These are phyloP conservation scores for Pseudotsuga menziesii DNA, from an alignment of 75 land plant genomes.

Conservation along the genomic window DNA sequence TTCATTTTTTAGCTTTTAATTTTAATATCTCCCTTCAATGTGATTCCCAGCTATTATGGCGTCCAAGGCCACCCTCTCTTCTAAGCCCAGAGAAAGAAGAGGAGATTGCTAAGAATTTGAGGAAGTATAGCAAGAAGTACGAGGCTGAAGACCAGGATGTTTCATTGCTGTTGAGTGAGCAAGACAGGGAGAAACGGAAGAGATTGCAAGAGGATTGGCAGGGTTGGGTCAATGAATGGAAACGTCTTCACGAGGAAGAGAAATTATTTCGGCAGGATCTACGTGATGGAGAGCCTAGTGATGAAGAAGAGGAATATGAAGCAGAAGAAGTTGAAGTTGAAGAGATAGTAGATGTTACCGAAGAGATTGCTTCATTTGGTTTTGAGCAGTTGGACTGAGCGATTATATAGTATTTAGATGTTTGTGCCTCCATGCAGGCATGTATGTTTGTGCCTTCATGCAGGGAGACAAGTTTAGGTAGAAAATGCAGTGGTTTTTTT, in stretches of 20 bases:
- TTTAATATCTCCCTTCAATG: no score
- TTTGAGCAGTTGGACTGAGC: background rate
- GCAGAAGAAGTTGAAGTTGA: slow-evolving; percentile 64
- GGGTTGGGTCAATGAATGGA: slow-evolving; percentile 64
- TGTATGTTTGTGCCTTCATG: no score
- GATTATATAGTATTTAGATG: no score
- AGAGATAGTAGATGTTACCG: slow-evolving; percentile 75
- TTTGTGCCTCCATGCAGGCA: no score
- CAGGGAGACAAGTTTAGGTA: no score
- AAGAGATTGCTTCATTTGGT: slow-evolving; percentile 57
- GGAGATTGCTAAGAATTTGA: slow-evolving; percentile 75
- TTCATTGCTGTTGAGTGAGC: slow-evolving; percentile 56
- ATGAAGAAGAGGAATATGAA: slow-evolving; percentile 44
- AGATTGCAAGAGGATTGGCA: slow-evolving; percentile 76
- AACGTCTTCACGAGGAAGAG: slow-evolving; percentile 60
- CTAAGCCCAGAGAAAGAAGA: slow-evolving; percentile 72
- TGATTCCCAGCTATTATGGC: slow-evolving; percentile 68
- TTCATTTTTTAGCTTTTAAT: no score
- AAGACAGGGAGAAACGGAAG: slow-evolving; percentile 75
- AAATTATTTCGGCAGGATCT: slow-evolving; percentile 41
- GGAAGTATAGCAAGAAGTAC: slow-evolving; percentile 93
- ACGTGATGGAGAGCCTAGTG: slow-evolving; percentile 86
- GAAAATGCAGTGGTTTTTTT: no score
- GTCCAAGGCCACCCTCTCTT: slow-evolving; percentile 85
- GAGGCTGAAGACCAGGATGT: slow-evolving; percentile 78